Evolutionary conservation across 345 rosid genomes (phyloP).

Genomic region (Cardamine chenopodiifolia): DNA sequence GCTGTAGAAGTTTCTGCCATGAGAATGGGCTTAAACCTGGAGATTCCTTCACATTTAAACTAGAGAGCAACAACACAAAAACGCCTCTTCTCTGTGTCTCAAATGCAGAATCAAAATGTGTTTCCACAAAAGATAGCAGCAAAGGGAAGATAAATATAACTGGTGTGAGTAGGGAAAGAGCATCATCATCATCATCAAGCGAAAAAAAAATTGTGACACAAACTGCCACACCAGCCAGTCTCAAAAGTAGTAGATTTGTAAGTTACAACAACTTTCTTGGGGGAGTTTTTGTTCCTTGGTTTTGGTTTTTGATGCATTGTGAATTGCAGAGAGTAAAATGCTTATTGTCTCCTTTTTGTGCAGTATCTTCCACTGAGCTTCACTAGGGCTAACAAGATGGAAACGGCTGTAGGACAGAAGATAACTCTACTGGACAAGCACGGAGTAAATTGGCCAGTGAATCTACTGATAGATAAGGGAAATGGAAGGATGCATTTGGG

Average conservation of each 20-base stretch:
- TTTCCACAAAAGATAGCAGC: not conserved
- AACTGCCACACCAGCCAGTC: not conserved
- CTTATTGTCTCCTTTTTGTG: not conserved
- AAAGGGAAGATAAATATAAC: not conserved
- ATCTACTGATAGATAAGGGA: not conserved
- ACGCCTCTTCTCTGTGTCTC: not conserved
- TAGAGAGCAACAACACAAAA: not conserved
- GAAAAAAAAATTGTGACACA: slow-evolving; percentile 8
- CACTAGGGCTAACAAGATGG: not conserved
- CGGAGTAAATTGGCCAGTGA: slow-evolving; percentile 12
- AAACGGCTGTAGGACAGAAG: not conserved
- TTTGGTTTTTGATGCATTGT: not conserved
- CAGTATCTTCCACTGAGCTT: not conserved
- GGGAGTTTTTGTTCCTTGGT: not conserved
- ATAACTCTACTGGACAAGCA: slow-evolving; percentile 18
- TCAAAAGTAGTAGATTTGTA: not conserved
- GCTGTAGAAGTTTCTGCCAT: slow-evolving; percentile 23
- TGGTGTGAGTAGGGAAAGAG: not conserved
- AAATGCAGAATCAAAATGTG: not conserved
- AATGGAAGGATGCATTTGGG: not conserved
- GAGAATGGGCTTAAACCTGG: slow-evolving; percentile 9
- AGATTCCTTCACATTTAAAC: not conserved
- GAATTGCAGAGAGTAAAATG: not conserved
- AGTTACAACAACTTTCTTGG: not conserved
- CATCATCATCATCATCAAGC: not conserved